A percentile compares a stretch with the other conserved stretches of the same genome.
Conservation (phyloP, 2,329 filamentous ascomycete genomes). For the Fusarium haematococcum region DNA sequence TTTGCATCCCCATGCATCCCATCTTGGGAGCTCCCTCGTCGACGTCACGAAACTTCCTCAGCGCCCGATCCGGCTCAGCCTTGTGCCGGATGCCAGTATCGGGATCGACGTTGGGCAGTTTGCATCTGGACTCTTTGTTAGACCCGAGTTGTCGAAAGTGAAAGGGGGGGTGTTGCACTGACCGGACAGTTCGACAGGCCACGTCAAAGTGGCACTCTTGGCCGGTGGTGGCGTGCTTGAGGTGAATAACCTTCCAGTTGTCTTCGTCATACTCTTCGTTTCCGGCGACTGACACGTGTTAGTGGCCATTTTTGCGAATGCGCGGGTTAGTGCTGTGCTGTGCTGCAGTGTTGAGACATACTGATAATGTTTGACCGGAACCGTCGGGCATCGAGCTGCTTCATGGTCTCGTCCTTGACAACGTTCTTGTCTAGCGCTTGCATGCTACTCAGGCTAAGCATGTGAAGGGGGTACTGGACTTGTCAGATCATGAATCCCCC, state of each 20-base stretch:
- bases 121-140: constrained; percentile 62
- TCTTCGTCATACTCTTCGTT: constrained; percentile 76
- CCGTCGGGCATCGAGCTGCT: constrained; percentile 68
- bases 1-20: constrained; percentile 74
- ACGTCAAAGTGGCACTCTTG: constrained; percentile 59
- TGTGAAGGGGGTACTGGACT: constrained; percentile 73
- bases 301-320: constrained; percentile 2
- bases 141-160: neutral
- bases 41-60: constrained; percentile 69
- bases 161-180: constrained; percentile 36
- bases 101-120: constrained; percentile 77
- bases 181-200: constrained; percentile 74
- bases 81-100: constrained; percentile 67
- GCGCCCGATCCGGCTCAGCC: constrained; percentile 67
- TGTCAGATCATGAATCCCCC: constrained; percentile 7
- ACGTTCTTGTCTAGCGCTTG: constrained; percentile 70
- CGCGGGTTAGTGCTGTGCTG: neutral
- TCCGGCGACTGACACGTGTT: constrained; percentile 64
- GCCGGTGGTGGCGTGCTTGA: constrained; percentile 54
- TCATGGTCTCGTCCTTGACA: constrained; percentile 59
- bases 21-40: constrained; percentile 68
- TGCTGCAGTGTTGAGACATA: constrained; percentile 44
- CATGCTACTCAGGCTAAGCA: constrained; percentile 74
- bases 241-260: constrained; percentile 71
- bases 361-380: constrained; percentile 80